Evolutionary conservation across 2,329 filamentous ascomycete species (phyloP), one percentile per base, ranked within the genome.

Genomic region (Colletotrichum limetticola): DNA sequence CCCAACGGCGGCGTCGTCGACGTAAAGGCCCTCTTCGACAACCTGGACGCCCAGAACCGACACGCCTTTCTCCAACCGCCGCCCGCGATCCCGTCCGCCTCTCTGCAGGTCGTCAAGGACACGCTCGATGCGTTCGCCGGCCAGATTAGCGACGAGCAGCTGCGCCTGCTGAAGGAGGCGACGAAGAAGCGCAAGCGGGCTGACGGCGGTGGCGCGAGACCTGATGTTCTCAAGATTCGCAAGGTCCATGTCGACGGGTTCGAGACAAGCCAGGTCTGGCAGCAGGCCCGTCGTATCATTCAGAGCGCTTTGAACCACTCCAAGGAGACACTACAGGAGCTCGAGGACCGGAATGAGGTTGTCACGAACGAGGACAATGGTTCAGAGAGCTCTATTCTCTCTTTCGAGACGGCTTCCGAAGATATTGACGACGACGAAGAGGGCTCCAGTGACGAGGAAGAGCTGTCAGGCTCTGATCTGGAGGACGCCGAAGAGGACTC

Each of bases 201-300:
- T 42, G 84, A 88, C 52, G 82, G 81, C 5, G 84, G 87, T 4
- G 84, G 87, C 64, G 83, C 83, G 37, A 82, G 82, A 42, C 78
- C 83, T 60, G 83, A 89, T 75, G 85, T 93, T 1, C 80, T 98
- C 75, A 95, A 95, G 78, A 86, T 98, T 78, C 92, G 93, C 78
- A 95, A 94, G 82, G 86, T 99, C 19, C 94, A 98, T 80, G 86
- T 95, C 7, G 91, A 97, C 70, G 97, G 96, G 0, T 98, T 98
- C 77, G 94, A 93, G 77, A 92, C 94, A 12, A 91, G 92, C 24
- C 96, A 98, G 83, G 92, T 99, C 56, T 99, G 96, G 94, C 94
- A 98, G 82, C 97, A 99, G 84, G 93, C 95, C 9, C 92, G 92
- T 79, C 91, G 94, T 77, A 94, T 98, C 24, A 91, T 98, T 70